Percentiles rank a stretch among this genome's conserved stretches.
These are phyloP conservation scores for Dunaliella sp. DNA, from an alignment of 139 green algal genomes.

Conservation along the genomic window DNA sequence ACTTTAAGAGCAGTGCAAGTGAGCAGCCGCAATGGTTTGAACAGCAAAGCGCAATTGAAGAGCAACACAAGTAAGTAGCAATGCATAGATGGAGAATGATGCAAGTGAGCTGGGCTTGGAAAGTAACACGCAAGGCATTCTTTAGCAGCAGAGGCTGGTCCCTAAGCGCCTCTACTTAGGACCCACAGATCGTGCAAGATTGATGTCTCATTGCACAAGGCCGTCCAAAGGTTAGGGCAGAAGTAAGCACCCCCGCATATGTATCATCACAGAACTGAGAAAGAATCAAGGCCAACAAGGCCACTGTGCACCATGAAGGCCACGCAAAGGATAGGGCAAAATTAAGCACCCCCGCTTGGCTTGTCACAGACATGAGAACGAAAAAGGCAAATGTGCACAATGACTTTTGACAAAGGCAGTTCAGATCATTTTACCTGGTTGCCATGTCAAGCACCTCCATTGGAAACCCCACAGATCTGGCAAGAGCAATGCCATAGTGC, in stretches of 20 bases:
- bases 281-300: too few relatives aligned
- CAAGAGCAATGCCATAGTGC: slow-evolving; percentile 71
- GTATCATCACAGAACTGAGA: neutral
- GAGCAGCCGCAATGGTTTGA: neutral
- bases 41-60: too few relatives aligned
- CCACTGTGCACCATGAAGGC: too few relatives aligned
- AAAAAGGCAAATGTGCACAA: neutral
- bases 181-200: too few relatives aligned
- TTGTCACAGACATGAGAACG: neutral
- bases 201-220: too few relatives aligned
- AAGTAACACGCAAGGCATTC: neutral
- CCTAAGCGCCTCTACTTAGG: too few relatives aligned
- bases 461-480: slow-evolving; percentile 49
- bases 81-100: neutral
- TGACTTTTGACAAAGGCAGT: neutral
- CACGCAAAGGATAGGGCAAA: too few relatives aligned
- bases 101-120: neutral
- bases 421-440: slow-evolving; percentile 13
- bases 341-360: too few relatives aligned
- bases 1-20: neutral
- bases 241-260: neutral
- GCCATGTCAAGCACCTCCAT: slow-evolving; percentile 25
- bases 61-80: neutral
- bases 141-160: too few relatives aligned
- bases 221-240: too few relatives aligned